Percentiles rank a stretch among this genome's conserved stretches.
Conservation (phyloP, 2,329 filamentous ascomycete species). For the Colletotrichum eleusines region DNA sequence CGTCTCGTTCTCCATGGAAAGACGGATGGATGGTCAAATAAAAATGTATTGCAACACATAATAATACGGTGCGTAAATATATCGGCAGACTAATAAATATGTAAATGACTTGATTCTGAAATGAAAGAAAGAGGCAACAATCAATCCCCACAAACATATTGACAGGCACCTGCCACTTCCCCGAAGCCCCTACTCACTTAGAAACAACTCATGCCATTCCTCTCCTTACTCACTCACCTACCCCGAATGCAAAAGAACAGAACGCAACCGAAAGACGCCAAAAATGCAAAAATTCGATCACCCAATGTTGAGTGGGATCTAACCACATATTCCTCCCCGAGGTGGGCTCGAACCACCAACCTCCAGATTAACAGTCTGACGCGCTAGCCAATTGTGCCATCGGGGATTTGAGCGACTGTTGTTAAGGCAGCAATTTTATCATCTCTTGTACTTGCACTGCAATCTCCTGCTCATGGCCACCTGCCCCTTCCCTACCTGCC, state of each 20-base stretch:
- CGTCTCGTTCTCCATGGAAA: neutral
- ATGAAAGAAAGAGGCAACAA: neutral
- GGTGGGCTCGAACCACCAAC: constrained; percentile 42
- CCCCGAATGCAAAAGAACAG: neutral
- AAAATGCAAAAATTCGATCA: rapidly evolving
- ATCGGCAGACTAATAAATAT: rapidly evolving
- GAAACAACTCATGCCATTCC: neutral
- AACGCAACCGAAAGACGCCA: neutral
- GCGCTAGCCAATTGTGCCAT: constrained; percentile 42
- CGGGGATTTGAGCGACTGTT: constrained; percentile 8
- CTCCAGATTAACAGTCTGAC: constrained; percentile 43
- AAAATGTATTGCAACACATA: neutral
- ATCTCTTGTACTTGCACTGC: neutral
- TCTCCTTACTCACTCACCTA: too few relatives aligned
- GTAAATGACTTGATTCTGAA: neutral
- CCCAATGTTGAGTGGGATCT: neutral
- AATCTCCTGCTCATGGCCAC: neutral
- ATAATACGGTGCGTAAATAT: neutral
- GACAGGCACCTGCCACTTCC: neutral
- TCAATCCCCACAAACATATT: neutral
- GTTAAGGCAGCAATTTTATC: neutral
- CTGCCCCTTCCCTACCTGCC: neutral
- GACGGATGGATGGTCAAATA: neutral
- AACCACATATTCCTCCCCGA: constrained; percentile 32
- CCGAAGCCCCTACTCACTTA: neutral